phyloP scores from a whole-genome alignment of 257 asterid species.

The Solanum sejunctum region DNA sequence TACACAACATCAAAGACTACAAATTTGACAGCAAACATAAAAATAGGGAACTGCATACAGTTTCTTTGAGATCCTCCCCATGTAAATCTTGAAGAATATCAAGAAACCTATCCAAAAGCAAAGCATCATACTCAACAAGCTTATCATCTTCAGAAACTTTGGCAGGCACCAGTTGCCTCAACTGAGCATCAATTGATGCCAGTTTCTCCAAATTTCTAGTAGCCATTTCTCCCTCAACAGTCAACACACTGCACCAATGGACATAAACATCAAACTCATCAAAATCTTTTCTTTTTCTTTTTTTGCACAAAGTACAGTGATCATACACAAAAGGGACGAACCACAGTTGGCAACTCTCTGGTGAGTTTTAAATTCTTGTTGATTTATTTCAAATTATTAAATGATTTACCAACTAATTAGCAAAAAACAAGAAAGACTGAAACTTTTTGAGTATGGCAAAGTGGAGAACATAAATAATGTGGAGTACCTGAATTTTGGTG shows the following conservation, averaged over 20 bases:
- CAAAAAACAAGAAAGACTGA: background rate
- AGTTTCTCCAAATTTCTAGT: constrained; percentile 27
- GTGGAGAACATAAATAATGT: background rate
- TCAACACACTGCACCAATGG: constrained; percentile 4
- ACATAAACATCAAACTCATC: constrained; percentile 1
- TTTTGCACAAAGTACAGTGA: background rate
- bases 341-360: background rate
- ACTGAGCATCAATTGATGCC: constrained; percentile 44
- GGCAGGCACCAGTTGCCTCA: constrained; percentile 32
- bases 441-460: background rate
- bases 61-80: constrained; percentile 35
- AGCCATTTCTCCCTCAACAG: constrained; percentile 12
- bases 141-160: constrained; percentile 45
- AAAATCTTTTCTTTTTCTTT: background rate
- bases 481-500: background rate
- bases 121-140: constrained; percentile 44
- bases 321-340: background rate
- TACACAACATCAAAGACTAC: background rate
- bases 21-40: background rate
- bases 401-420: background rate
- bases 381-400: background rate
- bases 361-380: background rate
- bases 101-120: constrained; percentile 39
- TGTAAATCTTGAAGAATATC: constrained; percentile 45
- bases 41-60: constrained; percentile 4